phyloP scores from a whole-genome alignment of 495 filamentous ascomycete species.

The Neurospora sp. region DNA sequence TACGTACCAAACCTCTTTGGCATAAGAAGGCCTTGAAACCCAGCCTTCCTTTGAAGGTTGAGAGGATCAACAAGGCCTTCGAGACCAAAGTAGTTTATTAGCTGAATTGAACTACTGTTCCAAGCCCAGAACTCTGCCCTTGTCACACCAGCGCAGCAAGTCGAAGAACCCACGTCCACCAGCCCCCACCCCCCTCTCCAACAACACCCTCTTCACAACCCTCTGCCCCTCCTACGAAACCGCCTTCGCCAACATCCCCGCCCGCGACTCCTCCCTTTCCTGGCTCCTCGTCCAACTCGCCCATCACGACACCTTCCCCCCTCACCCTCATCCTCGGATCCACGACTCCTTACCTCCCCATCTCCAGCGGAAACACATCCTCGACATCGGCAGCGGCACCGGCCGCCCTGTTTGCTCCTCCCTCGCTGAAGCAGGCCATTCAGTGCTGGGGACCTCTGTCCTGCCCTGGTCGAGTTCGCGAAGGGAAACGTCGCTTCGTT shows the following conservation, averaged over 20 bases:
- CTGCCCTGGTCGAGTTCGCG: constrained; percentile 24
- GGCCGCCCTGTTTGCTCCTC: constrained; percentile 26
- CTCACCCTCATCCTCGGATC: neutral
- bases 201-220: constrained; percentile 10
- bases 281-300: constrained; percentile 10
- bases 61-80: too few relatives aligned
- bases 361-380: constrained; percentile 4
- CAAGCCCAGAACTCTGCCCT: too few relatives aligned
- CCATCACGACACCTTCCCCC: neutral
- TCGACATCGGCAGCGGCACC: constrained; percentile 34
- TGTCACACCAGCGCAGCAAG: neutral
- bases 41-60: too few relatives aligned
- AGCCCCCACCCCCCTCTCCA: neutral
- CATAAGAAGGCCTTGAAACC: too few relatives aligned
- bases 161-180: neutral
- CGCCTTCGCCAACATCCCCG: constrained; percentile 5
- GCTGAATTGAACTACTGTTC: too few relatives aligned
- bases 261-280: constrained; percentile 2
- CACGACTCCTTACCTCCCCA: neutral
- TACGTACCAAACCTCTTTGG: too few relatives aligned
- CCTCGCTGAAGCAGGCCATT: constrained; percentile 22
- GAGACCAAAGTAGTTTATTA: too few relatives aligned
- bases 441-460: constrained; percentile 26
- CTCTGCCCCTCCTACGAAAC: constrained; percentile 11
- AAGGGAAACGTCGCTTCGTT: constrained; percentile 16